Base-by-base conservation (phyloP, 73 alveolate genomes). In the Paramecium caudatum region DNA sequence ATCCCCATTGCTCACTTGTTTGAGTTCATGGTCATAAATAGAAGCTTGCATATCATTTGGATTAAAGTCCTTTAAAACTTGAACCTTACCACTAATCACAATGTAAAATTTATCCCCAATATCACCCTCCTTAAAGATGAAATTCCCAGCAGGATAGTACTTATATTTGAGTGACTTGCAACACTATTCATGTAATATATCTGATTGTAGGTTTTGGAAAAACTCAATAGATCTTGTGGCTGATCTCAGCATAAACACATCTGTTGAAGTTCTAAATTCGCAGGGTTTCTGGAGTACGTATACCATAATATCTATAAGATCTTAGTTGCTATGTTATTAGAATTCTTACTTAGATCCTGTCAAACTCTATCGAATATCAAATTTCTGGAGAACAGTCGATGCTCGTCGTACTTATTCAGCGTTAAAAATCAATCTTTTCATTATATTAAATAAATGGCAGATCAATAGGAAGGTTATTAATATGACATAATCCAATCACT, bases 401-500 rank as follows among this genome's bases (percentile, higher is more conserved):
- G 87, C 87, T 15, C 63, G 32, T 37, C 87, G 15, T 15, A 70
- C 87, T 70, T 70, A 70, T 32, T 70, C 61, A n/a, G 87, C 62
- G 7, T 32, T 70, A 70, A 37, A 70, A 34, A 23, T 70, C 17
- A 62, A 62, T 62, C 70, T 49, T 49, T 36, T 49, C 70, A 49
- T 49, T 21, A 21, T 49, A 49, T 49, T 9, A 6, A 17, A 16
- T 49, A n/a, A n/a, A n/a, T n/a, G n/a, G n/a, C n/a, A n/a, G n/a
- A n/a, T 55, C 30, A 55, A 15, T 43, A 23, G 30, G 80, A 55
- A 8, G 80, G 80, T 27, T 10, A 13, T 10, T 33, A 65, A 65
- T 32, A 36, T 65, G 88, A 74, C 43, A 19, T 21, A 9, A 74
- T 74, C 4, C 32, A 74, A 74, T 74, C 88, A 41, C 32, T 74